These are phyloP conservation scores for Blastomyces gilchristii DNA, from an alignment of 2,329 filamentous ascomycete genomes.

Conservation along the genomic window DNA sequence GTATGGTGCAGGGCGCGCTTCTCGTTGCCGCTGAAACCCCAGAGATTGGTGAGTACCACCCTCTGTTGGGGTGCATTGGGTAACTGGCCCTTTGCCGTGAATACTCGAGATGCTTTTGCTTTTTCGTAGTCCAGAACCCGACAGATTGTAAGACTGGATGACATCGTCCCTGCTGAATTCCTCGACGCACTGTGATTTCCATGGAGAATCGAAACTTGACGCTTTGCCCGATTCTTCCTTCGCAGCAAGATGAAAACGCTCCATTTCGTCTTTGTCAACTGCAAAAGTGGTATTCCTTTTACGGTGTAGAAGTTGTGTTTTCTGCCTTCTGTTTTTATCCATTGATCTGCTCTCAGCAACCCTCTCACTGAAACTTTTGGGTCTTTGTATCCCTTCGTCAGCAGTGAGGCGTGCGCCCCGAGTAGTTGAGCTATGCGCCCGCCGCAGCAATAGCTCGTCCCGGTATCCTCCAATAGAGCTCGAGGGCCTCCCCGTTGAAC, in stretches of 20 bases:
- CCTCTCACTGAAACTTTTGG: slow-evolving; percentile 71
- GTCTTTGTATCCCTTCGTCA: slow-evolving; percentile 21
- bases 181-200: slow-evolving; percentile 38
- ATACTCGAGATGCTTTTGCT: slow-evolving; percentile 27
- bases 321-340: slow-evolving; percentile 32
- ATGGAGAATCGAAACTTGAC: slow-evolving; percentile 37
- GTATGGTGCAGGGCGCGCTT: neutral
- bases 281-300: slow-evolving; percentile 37
- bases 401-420: slow-evolving; percentile 8
- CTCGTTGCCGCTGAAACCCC: slow-evolving; percentile 5
- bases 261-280: slow-evolving; percentile 35
- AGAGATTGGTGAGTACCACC: slow-evolving; percentile 13
- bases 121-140: slow-evolving; percentile 24
- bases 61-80: neutral
- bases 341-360: slow-evolving; percentile 55
- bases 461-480: slow-evolving; percentile 22
- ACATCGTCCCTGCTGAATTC: slow-evolving; percentile 57
- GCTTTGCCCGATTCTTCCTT: slow-evolving; percentile 18
- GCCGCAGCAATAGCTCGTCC: slow-evolving; percentile 21
- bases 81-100: slow-evolving; percentile 14
- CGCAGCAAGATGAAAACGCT: slow-evolving; percentile 32
- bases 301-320: slow-evolving; percentile 27
- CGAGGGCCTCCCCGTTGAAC: slow-evolving; percentile 22
- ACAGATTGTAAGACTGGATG: slow-evolving; percentile 25
- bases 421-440: slow-evolving; percentile 14